Evolutionary conservation across 345 rosid species (phyloP), one percentile per base, ranked within the genome.

Genomic region (Syzygium aromaticum): DNA sequence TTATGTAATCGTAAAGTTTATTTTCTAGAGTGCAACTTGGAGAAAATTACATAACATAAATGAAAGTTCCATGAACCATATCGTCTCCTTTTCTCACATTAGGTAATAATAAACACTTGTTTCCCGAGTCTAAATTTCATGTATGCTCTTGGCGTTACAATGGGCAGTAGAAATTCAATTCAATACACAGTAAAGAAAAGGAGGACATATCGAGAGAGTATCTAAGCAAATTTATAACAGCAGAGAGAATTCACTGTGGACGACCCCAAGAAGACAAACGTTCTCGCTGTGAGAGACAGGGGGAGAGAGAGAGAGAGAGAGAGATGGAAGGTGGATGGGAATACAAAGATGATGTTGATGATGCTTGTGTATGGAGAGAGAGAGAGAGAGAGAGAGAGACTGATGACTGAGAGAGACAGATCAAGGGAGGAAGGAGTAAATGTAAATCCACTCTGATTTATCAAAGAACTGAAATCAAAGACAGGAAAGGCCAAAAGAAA

Each of bases 401-500:
- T 84, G 86, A 27, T 51, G 40, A 28, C 77, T n/a, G 43, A 64
- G 57, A 19, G 23, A 12, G 51, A 85, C 21, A 30, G 82, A 86
- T 28, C 38, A 49, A 63, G 56, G 52, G 33, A 86, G 84, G 52
- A 67, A 86, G 54, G 57, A 56, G 87, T 67, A 88, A 86, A 88
- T 78, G 87, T 49, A 84, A 77, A 84, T 85, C 49, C 64, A 85
- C 86, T 53, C 52, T 86, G 82, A 84, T 86, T 52, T 86, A 30
- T 52, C 30, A 84, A 54, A 86, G 33, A 30, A 33, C 59, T 38
- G 67, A 87, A 88, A 85, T 80, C 86, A 84, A 56, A 59, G 85
- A 49, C 73, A 57, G 87, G 77, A 63, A 82, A 84, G 30, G 3
- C 13, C 46, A 67, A 67, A n/a, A 38, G 38, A 64, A 30, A 19